These are phyloP conservation scores for Pleurotus cornucopiae DNA, from an alignment of 768 basidiomycete genomes.

Conservation along the genomic window DNA sequence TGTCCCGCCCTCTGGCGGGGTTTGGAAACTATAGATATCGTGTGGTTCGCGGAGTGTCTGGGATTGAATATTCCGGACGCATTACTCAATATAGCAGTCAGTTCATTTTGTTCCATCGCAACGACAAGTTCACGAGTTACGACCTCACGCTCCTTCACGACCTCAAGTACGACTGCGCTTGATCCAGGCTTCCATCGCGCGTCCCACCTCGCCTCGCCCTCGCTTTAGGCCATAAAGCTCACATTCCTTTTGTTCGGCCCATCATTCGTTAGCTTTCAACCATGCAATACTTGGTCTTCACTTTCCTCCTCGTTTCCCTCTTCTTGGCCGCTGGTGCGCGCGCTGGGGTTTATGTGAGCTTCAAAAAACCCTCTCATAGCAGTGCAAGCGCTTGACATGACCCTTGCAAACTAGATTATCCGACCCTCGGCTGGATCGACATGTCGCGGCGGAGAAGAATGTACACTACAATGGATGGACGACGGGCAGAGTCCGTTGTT, in stretches of 20 bases:
- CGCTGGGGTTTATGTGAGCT: conserved; percentile 4
- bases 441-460: conserved; percentile 52
- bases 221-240: conserved; percentile 1
- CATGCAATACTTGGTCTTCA: not conserved
- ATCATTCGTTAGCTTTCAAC: not conserved
- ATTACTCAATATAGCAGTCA: not conserved
- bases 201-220: not conserved
- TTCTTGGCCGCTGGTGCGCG: conserved; percentile 1
- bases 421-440: conserved; percentile 35
- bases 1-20: no score
- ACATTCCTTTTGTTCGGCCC: not conserved
- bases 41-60: not conserved
- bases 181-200: not conserved
- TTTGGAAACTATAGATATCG: not conserved
- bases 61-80: not conserved
- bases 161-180: not conserved
- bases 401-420: conserved; percentile 33
- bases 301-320: not conserved
- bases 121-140: conserved; percentile 9
- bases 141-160: conserved; percentile 8
- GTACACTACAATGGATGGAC: conserved; percentile 59
- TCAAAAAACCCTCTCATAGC: no score
- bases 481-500: conserved; percentile 50
- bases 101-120: conserved; percentile 7
- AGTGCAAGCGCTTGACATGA: no score